A percentile compares a stretch with the other conserved stretches of the same genome.
Conservation (phyloP, 768 basidiomycete genomes). For the Mycena metata region DNA sequence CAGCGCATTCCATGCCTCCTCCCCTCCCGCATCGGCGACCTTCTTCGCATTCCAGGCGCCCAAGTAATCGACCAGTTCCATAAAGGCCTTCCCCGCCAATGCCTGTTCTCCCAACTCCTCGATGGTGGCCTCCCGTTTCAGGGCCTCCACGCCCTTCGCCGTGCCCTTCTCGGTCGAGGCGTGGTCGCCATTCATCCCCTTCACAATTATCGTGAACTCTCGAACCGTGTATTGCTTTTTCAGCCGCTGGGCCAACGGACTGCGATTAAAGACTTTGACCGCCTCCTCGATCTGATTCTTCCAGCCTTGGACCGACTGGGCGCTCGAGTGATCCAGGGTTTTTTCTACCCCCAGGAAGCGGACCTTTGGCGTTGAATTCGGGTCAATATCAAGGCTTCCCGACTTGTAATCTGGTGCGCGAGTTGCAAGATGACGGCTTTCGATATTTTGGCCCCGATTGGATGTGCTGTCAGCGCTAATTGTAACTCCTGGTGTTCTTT, state of each 20-base stretch:
- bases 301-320: constrained; percentile 1
- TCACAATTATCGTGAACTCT: constrained; percentile 23
- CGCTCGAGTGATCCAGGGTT: constrained; percentile 17
- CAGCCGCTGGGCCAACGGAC: constrained; percentile 1
- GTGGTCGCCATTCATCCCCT: constrained; percentile 46
- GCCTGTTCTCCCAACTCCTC: constrained; percentile 37
- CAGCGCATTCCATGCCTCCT: constrained; percentile 42
- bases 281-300: not conserved
- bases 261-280: constrained; percentile 9
- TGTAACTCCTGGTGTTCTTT: too few relatives aligned
- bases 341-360: constrained; percentile 21
- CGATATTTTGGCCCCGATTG: constrained; percentile 17
- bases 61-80: constrained; percentile 39
- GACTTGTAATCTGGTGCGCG: constrained; percentile 13
- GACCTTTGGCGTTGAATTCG: constrained; percentile 10
- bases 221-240: not conserved
- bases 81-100: constrained; percentile 21
- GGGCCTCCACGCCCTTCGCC: constrained; percentile 29
- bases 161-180: constrained; percentile 41
- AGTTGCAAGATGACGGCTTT: not conserved
- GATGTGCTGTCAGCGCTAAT: constrained; percentile 25
- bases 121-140: constrained; percentile 32
- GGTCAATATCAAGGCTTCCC: not conserved
- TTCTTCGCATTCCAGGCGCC: constrained; percentile 39
- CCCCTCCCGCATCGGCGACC: constrained; percentile 43